Base-by-base conservation (phyloP, 371 early-diverging fungal genomes). In the Syncephalastrum contaminatum region DNA sequence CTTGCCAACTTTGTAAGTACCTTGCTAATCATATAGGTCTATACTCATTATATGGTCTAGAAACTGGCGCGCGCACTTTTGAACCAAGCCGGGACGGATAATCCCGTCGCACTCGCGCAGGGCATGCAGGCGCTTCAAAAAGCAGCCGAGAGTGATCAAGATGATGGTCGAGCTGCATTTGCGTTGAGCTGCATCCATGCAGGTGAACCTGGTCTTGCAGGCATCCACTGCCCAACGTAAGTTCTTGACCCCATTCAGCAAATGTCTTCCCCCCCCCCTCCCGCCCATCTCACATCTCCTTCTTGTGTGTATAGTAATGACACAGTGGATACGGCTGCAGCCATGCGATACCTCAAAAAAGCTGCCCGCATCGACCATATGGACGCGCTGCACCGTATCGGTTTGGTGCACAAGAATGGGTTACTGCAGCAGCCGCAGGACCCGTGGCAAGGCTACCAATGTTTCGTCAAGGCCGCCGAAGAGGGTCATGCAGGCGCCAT, bases 1-100 rank as follows among this genome's bases (percentile, higher is more conserved):
- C 63, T 81, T 50, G 83, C 87, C n/a, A 83, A 86, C 69, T 88
- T 85, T 60, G 85, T 85, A 88, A 64, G 76, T 66, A 18, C 3
- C n/a, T 0, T 4, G 27, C 25, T 6, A n/a, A n/a, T n/a, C n/a
- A n/a, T n/a, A n/a, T n/a, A n/a, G n/a, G n/a, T n/a, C n/a, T n/a
- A n/a, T n/a, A n/a, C 21, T 27, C 58, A 15, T 21, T 20, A 25
- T 4, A 12, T 19, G 8, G 4, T 5, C 40, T 66, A 76, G 74
- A 73, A 68, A 72, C 20, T 73, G 48, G 72, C 69, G 10, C 7
- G 68, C 71, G 51, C 42, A 63, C 19, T 45, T 77, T 2, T 62
- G 64, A 18, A 70, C 70, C 15, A 48, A 64, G 41, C 39, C 71
- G 2, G 36, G 63, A 12, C 74, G 74, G 48, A 50, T 66, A 50